phyloP scores from a whole-genome alignment of 1,284 basidiomycete species.

The Sutorius eximius region DNA sequence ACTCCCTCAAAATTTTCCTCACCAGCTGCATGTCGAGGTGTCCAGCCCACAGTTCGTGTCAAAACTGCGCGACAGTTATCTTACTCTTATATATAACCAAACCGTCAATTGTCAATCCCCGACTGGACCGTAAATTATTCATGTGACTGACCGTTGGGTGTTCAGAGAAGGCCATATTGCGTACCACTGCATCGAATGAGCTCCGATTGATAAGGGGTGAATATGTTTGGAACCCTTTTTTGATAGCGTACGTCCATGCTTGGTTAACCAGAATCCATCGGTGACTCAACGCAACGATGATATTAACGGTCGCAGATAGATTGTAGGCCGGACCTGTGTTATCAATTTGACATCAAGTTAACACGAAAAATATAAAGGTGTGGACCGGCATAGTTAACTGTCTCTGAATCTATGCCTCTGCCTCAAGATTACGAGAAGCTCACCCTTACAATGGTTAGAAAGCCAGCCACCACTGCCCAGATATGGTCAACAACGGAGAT shows the following conservation, averaged over 20 bases:
- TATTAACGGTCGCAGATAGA: not conserved
- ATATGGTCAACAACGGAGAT: no score
- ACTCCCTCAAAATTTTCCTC: not conserved
- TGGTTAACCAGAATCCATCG: not conserved
- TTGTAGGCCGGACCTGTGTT: not conserved
- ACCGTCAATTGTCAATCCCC: not conserved
- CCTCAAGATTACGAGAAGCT: not conserved
- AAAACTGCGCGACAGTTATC: not conserved
- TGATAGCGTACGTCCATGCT: not conserved
- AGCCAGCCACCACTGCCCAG: no score
- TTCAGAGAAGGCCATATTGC: not conserved
- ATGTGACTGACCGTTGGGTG: not conserved
- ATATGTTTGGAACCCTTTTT: not conserved
- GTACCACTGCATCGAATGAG: not conserved
- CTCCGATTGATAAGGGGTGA: not conserved
- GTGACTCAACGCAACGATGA: not conserved
- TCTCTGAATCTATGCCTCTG: not conserved
- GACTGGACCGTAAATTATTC: not conserved
- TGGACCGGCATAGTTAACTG: not conserved
- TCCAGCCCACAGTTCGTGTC: not conserved
- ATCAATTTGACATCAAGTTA: not conserved
- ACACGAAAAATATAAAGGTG: not conserved
- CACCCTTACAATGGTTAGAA: not conserved
- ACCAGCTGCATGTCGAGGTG: slow-evolving; percentile 19
- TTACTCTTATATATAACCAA: slow-evolving; percentile 11